A percentile compares a stretch with the other conserved stretches of the same genome.
phyloP scores from a whole-genome alignment of 331 rosid species.

The Pyrus hybrid region DNA sequence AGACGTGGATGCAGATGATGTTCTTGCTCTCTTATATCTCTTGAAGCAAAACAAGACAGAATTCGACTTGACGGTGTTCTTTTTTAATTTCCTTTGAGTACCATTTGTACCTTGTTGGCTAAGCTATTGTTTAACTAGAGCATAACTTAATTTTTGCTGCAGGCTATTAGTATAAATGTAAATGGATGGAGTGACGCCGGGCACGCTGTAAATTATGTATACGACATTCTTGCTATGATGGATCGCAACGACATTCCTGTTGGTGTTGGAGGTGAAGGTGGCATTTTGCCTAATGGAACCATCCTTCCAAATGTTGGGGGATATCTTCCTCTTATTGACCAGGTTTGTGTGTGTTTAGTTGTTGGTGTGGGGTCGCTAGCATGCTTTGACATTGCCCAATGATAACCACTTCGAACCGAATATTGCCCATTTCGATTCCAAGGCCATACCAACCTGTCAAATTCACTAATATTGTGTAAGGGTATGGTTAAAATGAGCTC shows the following conservation, averaged over 20 bases:
- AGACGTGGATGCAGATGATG: conserved; percentile 5
- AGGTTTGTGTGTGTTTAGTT: neutral
- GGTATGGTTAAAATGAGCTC: no score
- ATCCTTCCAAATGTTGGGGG: conserved; percentile 13
- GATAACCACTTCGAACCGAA: no score
- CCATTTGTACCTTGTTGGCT: no score
- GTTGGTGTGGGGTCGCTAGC: no score
- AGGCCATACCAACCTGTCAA: no score
- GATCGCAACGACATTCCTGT: conserved; percentile 2
- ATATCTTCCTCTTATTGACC: conserved; percentile 11
- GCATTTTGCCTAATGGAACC: conserved; percentile 5
- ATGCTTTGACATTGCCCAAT: no score
- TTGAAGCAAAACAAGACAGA: conserved; percentile 11
- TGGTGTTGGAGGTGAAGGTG: conserved; percentile 18
- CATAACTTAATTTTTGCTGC: neutral
- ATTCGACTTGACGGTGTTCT: conserved; percentile 6
- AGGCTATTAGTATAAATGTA: neutral
- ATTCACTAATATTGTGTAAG: no score
- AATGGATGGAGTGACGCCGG: conserved; percentile 12
- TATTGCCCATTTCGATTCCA: no score
- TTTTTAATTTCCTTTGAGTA: no score
- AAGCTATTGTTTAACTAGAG: no score
- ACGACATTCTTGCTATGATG: conserved; percentile 13
- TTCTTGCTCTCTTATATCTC: conserved; percentile 10
- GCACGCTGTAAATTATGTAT: neutral